Evolutionary conservation across 1,284 basidiomycete genomes (phyloP).

Genomic region (Rhodotorula sp.): DNA sequence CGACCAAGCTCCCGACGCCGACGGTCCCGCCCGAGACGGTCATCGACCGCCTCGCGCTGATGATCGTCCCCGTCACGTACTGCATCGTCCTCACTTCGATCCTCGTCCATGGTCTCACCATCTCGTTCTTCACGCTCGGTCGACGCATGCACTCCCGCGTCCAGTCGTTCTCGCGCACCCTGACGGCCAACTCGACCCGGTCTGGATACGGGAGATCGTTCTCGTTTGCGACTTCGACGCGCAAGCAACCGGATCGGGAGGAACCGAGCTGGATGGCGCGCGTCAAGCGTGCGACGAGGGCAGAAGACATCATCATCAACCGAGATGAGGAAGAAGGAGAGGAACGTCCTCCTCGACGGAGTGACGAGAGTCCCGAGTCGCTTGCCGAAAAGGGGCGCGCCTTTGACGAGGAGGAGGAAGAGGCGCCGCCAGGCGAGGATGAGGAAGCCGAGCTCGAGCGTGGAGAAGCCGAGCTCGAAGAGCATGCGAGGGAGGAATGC

Average conservation of each 20-base stretch:
- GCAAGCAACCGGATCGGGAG: background rate
- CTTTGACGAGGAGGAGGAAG: slow-evolving; percentile 2
- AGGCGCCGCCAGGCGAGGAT: slow-evolving; percentile 5
- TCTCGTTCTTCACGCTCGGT: slow-evolving; percentile 87
- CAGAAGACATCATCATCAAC: slow-evolving; percentile 78
- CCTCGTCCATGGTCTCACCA: slow-evolving; percentile 72
- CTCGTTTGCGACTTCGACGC: slow-evolving; percentile 12
- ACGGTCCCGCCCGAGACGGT: slow-evolving; percentile 60
- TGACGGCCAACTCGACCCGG: slow-evolving; percentile 55
- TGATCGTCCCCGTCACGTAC: slow-evolving; percentile 84
- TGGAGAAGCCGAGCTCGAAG: slow-evolving; percentile 5
- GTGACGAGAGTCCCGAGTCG: slow-evolving; percentile 25
- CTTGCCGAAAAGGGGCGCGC: slow-evolving; percentile 27
- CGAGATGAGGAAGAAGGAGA: slow-evolving; percentile 57
- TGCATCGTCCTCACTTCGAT: slow-evolving; percentile 90
- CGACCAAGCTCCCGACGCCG: slow-evolving; percentile 64
- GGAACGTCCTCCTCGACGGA: slow-evolving; percentile 13
- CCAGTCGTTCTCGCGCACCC: slow-evolving; percentile 76
- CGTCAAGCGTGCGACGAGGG: slow-evolving; percentile 63
- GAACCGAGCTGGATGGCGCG: slow-evolving; percentile 74
- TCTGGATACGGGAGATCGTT: slow-evolving; percentile 20
- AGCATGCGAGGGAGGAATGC: slow-evolving; percentile 4
- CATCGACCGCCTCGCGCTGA: slow-evolving; percentile 64
- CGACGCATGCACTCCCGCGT: slow-evolving; percentile 84
- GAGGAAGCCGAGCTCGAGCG: background rate